Conservation (phyloP, 768 basidiomycete species). For the Tylopilus sp. region DNA sequence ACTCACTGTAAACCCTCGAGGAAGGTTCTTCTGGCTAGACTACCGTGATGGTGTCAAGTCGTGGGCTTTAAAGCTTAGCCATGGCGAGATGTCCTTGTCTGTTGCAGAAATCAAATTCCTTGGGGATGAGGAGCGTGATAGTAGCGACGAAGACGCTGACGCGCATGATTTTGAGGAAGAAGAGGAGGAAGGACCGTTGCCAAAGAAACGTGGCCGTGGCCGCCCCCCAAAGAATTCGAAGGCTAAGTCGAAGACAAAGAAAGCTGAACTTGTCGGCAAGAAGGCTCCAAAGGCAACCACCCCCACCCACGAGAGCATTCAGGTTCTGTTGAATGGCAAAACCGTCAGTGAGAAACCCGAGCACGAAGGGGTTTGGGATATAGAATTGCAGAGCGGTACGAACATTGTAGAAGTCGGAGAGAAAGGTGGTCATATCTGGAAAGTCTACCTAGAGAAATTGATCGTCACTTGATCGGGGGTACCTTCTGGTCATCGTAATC, state of each 20-base stretch:
- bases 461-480: slow-evolving; percentile 17
- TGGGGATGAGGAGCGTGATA: slow-evolving; percentile 56
- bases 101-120: slow-evolving; percentile 54
- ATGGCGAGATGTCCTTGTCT: slow-evolving; percentile 53
- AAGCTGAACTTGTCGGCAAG: slow-evolving; percentile 36
- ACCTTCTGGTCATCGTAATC: slow-evolving; percentile 3
- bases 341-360: slow-evolving; percentile 44
- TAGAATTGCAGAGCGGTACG: slow-evolving; percentile 54
- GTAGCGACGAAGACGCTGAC: slow-evolving; percentile 53
- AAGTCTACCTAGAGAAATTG: slow-evolving; percentile 57
- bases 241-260: slow-evolving; percentile 34
- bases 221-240: slow-evolving; percentile 33
- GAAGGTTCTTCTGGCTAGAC: slow-evolving; percentile 57
- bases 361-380: slow-evolving; percentile 54
- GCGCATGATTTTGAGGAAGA: slow-evolving; percentile 44
- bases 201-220: slow-evolving; percentile 42
- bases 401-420: slow-evolving; percentile 74
- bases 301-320: slow-evolving; percentile 44
- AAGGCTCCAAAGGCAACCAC: slow-evolving; percentile 41
- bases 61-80: slow-evolving; percentile 65
- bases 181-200: slow-evolving; percentile 33
- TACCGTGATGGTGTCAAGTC: slow-evolving; percentile 66
- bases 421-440: slow-evolving; percentile 66
- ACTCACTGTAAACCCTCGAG: slow-evolving; percentile 56
- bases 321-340: slow-evolving; percentile 62